Conservation (phyloP, 495 filamentous ascomycete genomes). For the Bryoglossum gracile region DNA sequence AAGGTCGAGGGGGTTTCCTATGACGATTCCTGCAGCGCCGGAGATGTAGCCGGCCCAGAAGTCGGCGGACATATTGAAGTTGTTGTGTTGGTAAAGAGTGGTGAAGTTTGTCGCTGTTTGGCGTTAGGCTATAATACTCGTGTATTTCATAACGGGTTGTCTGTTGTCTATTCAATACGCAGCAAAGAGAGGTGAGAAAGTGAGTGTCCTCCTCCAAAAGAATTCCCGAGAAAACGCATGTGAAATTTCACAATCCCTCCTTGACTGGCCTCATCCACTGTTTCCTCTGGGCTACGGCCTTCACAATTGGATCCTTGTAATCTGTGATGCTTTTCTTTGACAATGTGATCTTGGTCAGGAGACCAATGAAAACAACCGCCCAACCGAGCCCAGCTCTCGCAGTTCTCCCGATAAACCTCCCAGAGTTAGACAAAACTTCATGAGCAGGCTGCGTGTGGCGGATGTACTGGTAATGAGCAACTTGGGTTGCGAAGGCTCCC, state of each 20-base stretch:
- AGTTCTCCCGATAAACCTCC: constrained; percentile 8
- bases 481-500: constrained; percentile 17
- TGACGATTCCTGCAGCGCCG: constrained; percentile 72
- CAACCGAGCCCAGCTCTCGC: constrained; percentile 22
- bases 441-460: constrained; percentile 9
- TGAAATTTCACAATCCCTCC: constrained; percentile 7
- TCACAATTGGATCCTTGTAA: constrained; percentile 17
- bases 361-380: constrained; percentile 19
- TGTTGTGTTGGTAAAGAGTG: no score
- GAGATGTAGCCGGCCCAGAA: constrained; percentile 85
- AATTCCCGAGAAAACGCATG: not conserved
- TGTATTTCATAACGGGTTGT: no score
- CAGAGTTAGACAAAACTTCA: constrained; percentile 1
- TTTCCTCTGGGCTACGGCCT: constrained; percentile 10
- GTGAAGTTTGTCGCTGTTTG: no score
- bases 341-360: constrained; percentile 19
- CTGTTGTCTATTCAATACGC: no score
- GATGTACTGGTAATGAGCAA: constrained; percentile 23
- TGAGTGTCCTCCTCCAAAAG: no score
- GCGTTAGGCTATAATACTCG: no score
- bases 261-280: constrained; percentile 10
- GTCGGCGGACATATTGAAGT: constrained; percentile 64
- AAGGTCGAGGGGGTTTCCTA: constrained; percentile 83
- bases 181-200: no score
- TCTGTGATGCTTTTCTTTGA: constrained; percentile 18